phyloP scores from a whole-genome alignment of 805 yeast genomes.

The Myxozyma lipomycoides region DNA sequence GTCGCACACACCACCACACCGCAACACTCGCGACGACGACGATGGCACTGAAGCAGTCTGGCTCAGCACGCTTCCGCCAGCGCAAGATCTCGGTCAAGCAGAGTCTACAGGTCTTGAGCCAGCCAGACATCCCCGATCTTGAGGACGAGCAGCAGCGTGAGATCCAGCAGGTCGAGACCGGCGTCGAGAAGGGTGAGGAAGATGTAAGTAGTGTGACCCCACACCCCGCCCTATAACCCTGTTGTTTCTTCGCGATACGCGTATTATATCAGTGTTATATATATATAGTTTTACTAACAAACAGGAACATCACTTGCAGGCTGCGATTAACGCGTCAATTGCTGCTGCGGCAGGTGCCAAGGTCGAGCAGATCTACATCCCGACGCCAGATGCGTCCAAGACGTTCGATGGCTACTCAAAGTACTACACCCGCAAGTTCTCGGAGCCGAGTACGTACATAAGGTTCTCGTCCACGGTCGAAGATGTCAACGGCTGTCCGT shows the following conservation, averaged over 20 bases:
- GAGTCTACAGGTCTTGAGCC: slow-evolving; percentile 69
- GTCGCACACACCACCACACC: background rate
- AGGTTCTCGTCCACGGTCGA: slow-evolving; percentile 94
- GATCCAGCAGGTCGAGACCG: slow-evolving; percentile 85
- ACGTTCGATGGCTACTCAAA: slow-evolving; percentile 54
- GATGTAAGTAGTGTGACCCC: slow-evolving; percentile 41
- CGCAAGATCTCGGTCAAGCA: slow-evolving; percentile 92
- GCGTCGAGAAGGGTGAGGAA: slow-evolving; percentile 96
- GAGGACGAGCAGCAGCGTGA: slow-evolving; percentile 83
- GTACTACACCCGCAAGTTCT: slow-evolving; percentile 64
- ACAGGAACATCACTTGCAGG: slow-evolving; percentile 83
- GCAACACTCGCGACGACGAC: slow-evolving; percentile 7
- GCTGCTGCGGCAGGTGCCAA: slow-evolving; percentile 51
- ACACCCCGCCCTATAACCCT: too few relatives aligned
- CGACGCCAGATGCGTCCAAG: slow-evolving; percentile 82
- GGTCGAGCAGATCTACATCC: slow-evolving; percentile 68
- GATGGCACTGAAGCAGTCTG: slow-evolving; percentile 18
- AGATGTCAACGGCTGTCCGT: slow-evolving; percentile 80
- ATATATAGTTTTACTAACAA: slow-evolving; percentile 2
- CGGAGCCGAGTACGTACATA: slow-evolving; percentile 73
- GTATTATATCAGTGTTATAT: too few relatives aligned
- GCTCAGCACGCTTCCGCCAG: slow-evolving; percentile 62
- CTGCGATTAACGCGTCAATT: slow-evolving; percentile 77
- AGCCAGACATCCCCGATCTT: slow-evolving; percentile 69
- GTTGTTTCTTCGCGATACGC: background rate